Base-by-base conservation (phyloP, 2,329 filamentous ascomycete genomes). In the Fusarium brachygibbosum region DNA sequence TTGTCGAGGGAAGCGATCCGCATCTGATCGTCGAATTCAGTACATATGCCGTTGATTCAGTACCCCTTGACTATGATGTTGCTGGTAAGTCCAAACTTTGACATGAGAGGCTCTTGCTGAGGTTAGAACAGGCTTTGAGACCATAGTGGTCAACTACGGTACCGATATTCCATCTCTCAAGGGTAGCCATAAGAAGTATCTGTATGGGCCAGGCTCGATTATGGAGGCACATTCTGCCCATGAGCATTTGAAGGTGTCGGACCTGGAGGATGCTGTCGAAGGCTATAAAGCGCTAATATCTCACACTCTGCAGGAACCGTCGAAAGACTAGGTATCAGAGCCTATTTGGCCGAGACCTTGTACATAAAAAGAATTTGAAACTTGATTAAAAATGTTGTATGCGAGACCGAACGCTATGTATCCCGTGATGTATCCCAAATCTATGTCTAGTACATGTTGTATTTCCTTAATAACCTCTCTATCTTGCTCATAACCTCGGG, bases 401-500 rank as follows among this genome's bases (percentile, higher is more conserved):
- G 11, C n/a, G 2, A 19, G 34, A 25, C 6, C 44, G 14, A 42
- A 29, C 46, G 37, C 55, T 40, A 45, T 50, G 28, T 41, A 38
- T 6, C 31, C 14, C 25, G 10, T 21, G 13, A 13, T 32, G 11
- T 57, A 23, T 46, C 28, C 11, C 12, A 16, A 7, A 32, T 37
- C 28, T 28, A n/a, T 31, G 1, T 7, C 12, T 19, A 29, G 17
- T 58, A 66, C 3, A 29, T 14, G 13, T 46, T 50, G 4, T 34
- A 44, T 10, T 38, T 29, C 72, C 29, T 57, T 9, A 72, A 28
- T 14, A 72, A 21, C 8, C 17, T n/a, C n/a, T 70, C 53, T 76
- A 90, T 87, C 78, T 86, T 88, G 37, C 84, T 82, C 37, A 88
- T 77, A 25, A 91, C 74, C 61, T 86, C 84, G 1, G 78, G 75